Percentiles rank a stretch among this genome's conserved stretches.
phyloP scores from a whole-genome alignment of 2,329 filamentous ascomycete species.

The Colletotrichum noveboracense region DNA sequence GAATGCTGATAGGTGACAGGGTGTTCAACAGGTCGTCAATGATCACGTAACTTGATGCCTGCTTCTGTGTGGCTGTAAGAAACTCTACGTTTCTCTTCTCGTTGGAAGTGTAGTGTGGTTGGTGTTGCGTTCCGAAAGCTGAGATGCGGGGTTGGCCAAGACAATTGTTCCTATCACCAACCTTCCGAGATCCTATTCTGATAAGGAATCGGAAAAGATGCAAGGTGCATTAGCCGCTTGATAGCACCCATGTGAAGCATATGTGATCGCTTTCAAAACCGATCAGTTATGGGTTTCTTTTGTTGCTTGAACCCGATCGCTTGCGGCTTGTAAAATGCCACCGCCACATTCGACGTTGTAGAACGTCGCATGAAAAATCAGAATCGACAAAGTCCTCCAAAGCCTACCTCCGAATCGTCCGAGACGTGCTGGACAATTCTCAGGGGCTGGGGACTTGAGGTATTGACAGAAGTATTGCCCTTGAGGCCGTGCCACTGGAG shows the following conservation, averaged over 20 bases:
- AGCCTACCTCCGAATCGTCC: background rate
- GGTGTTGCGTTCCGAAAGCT: background rate
- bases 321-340: background rate
- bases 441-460: background rate
- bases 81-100: background rate
- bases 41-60: background rate
- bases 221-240: background rate
- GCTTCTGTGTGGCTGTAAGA: background rate
- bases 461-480: background rate
- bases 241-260: background rate
- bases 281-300: background rate
- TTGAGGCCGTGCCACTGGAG: background rate
- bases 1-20: background rate
- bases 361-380: background rate
- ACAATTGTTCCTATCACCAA: background rate
- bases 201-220: background rate
- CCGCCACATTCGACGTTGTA: background rate
- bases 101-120: background rate
- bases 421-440: background rate
- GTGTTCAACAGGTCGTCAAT: background rate
- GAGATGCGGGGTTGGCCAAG: background rate
- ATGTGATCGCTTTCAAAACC: background rate
- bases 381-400: background rate
- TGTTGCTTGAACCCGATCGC: background rate
- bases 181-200: background rate